Evolutionary conservation across 192 early-diverging fungal genomes (phyloP).

Genomic region (Haplosporangium gracile): DNA sequence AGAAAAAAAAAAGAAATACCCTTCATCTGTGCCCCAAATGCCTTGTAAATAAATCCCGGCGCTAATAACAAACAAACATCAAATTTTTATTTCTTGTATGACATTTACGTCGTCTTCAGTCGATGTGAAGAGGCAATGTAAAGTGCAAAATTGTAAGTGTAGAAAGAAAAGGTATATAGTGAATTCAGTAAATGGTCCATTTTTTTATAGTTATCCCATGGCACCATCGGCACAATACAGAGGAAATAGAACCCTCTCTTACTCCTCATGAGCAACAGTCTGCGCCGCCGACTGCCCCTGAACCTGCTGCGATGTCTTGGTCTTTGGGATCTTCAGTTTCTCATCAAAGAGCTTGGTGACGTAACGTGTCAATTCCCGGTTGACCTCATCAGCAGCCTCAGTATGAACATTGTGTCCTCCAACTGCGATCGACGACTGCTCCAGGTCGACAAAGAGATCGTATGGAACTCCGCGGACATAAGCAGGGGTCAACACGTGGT

Average conservation of each 20-base stretch:
- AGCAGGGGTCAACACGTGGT: conserved; percentile 8
- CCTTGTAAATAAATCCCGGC: conserved; percentile 4
- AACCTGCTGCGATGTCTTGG: not conserved
- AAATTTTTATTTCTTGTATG: no score
- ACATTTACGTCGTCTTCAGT: no score
- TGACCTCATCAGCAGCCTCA: conserved; percentile 20
- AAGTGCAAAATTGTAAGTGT: not conserved
- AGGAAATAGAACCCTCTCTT: not conserved
- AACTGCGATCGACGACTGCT: not conserved
- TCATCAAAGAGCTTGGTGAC: conserved; percentile 22
- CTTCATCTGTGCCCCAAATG: not conserved
- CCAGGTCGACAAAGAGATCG: conserved; percentile 5
- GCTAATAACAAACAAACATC: not conserved
- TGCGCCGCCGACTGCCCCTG: not conserved
- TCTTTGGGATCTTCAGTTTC: conserved; percentile 5
- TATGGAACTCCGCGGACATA: not conserved
- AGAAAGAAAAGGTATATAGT: not conserved
- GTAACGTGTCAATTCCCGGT: conserved; percentile 10
- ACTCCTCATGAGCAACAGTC: not conserved
- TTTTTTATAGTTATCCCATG: not conserved
- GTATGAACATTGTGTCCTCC: conserved; percentile 12
- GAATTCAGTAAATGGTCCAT: not conserved
- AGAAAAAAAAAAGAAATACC: not conserved
- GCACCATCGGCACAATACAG: not conserved
- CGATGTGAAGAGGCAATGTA: not conserved